These are phyloP conservation scores for Rhizoctonia solani DNA, from an alignment of 1,284 basidiomycete genomes.

Conservation along the genomic window DNA sequence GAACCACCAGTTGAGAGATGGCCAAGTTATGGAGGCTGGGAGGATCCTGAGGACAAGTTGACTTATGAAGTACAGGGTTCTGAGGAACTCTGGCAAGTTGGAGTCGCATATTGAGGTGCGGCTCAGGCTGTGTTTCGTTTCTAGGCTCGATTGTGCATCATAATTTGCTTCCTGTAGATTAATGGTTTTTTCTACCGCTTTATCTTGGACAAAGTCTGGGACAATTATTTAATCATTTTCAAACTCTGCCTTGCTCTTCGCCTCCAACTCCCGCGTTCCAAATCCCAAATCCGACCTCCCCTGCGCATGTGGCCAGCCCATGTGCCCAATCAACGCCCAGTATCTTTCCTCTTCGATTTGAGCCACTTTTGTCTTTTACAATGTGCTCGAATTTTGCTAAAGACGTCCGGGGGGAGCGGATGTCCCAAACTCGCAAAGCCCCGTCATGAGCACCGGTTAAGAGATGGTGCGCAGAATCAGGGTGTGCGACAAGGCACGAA, in stretches of 20 bases:
- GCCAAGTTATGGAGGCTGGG: too few species aligned
- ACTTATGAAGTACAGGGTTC: not conserved
- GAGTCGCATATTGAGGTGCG: slow-evolving; percentile 5
- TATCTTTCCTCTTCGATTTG: slow-evolving; percentile 42
- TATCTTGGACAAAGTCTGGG: not conserved
- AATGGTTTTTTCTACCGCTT: not conserved
- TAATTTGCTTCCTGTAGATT: too few species aligned
- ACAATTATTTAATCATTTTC: not conserved
- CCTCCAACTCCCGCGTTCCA: slow-evolving; percentile 35
- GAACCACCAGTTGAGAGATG: too few species aligned
- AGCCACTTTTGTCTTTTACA: slow-evolving; percentile 29
- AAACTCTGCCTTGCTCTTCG: not conserved
- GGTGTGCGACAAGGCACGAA: slow-evolving; percentile 65
- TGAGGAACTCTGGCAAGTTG: slow-evolving; percentile 29
- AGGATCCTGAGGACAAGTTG: too few species aligned
- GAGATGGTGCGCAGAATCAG: slow-evolving; percentile 67
- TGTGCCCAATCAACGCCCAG: slow-evolving; percentile 76
- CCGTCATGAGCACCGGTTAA: slow-evolving; percentile 85
- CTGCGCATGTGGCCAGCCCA: slow-evolving; percentile 41
- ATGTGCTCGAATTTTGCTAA: slow-evolving; percentile 61
- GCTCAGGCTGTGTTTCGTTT: not conserved
- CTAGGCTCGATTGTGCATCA: not conserved
- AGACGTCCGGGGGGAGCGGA: slow-evolving; percentile 66
- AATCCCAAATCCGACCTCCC: slow-evolving; percentile 35
- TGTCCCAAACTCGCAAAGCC: slow-evolving; percentile 83